Conservation (phyloP, 768 basidiomycete species). For the Trametes sanguinea region DNA sequence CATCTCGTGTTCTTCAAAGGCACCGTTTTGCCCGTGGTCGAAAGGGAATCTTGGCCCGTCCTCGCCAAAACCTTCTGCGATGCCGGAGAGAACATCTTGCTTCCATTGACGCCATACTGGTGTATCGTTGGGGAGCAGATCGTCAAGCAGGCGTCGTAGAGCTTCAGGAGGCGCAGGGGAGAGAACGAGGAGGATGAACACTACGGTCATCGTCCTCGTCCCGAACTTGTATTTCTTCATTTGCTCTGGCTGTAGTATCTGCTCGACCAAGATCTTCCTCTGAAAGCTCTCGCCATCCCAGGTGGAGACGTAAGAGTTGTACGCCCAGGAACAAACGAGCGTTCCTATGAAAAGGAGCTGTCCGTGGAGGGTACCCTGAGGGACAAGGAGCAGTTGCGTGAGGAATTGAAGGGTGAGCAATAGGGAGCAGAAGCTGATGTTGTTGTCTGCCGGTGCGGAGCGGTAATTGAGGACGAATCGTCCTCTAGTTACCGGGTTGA, state of each 20-base stretch:
- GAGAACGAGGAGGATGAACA: constrained; percentile 6
- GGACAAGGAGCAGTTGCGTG: constrained; percentile 13
- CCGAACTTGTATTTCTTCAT: neutral
- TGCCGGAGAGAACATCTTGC: neutral
- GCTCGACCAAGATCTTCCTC: constrained; percentile 1
- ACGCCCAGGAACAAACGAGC: constrained; percentile 17
- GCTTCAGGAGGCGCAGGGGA: neutral
- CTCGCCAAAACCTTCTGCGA: neutral
- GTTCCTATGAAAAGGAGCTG: constrained; percentile 17
- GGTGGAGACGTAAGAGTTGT: constrained; percentile 17
- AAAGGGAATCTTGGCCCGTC: neutral
- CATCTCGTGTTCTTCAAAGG: no score
- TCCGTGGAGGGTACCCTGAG: constrained; percentile 14
- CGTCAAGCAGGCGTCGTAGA: neutral
- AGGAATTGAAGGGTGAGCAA: constrained; percentile 15
- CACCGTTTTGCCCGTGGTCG: neutral
- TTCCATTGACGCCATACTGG: constrained; percentile 2
- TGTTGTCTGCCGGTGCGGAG: neutral
- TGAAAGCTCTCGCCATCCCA: constrained; percentile 15
- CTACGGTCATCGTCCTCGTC: neutral
- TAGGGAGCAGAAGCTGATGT: constrained; percentile 7
- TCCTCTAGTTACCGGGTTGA: constrained; percentile 14
- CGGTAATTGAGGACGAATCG: constrained; percentile 4
- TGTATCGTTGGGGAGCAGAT: constrained; percentile 14
- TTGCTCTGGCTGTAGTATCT: neutral